phyloP scores from a whole-genome alignment of 139 green algal genomes.

The Tetraselmis chui region DNA sequence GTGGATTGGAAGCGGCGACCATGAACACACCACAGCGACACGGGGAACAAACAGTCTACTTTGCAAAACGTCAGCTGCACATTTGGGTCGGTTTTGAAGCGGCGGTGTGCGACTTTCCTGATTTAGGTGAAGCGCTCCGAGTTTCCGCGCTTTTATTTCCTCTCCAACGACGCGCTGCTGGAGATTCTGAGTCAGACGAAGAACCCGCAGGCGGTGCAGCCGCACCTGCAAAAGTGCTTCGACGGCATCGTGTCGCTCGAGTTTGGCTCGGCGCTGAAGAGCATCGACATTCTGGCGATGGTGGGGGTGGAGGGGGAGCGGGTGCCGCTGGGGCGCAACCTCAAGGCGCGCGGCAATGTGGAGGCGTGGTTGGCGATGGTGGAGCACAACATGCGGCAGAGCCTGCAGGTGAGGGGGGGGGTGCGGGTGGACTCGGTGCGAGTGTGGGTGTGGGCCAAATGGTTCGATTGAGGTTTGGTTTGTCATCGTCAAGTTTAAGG shows the following conservation, averaged over 20 bases:
- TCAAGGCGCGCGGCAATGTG: constrained; percentile 13
- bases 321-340: constrained; percentile 5
- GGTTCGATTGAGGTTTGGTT: too few relatives aligned
- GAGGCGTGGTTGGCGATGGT: constrained; percentile 12
- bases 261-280: constrained; percentile 3
- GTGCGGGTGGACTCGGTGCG: too few relatives aligned
- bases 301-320: constrained; percentile 8
- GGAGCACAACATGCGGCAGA: constrained; percentile 10
- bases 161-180: constrained; percentile 29
- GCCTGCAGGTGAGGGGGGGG: not conserved
- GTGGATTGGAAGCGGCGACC: too few relatives aligned
- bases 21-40: too few relatives aligned
- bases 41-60: too few relatives aligned
- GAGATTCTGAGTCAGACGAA: constrained; percentile 22
- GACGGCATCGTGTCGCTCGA: constrained; percentile 20
- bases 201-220: constrained; percentile 18
- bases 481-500: too few relatives aligned
- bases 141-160: constrained; percentile 28
- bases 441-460: too few relatives aligned
- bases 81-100: too few relatives aligned
- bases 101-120: too few relatives aligned
- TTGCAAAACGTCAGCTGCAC: too few relatives aligned
- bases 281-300: constrained; percentile 14
- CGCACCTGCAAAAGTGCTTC: constrained; percentile 18
- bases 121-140: constrained; percentile 22